Evolutionary conservation across 176 grass and related monocot genomes (phyloP).

Genomic region (Oryza punctata): DNA sequence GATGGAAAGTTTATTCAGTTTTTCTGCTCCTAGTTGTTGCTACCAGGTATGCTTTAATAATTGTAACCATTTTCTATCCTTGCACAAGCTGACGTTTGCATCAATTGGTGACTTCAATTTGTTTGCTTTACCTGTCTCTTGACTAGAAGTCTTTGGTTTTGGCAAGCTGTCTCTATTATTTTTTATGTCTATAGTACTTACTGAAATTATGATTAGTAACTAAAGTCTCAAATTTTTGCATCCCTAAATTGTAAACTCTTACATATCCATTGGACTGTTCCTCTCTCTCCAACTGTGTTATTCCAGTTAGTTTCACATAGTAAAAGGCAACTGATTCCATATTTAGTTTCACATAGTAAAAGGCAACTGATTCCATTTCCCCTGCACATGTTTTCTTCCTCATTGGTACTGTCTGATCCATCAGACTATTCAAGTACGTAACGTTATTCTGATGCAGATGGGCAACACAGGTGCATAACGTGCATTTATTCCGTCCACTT

Average conservation of each 20-base stretch:
- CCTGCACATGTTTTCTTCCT: neutral
- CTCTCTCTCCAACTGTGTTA: neutral
- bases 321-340: too few species aligned
- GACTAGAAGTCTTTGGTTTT: neutral
- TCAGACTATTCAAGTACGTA: neutral
- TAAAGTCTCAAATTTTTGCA: neutral
- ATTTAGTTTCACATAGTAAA: neutral
- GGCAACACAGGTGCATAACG: slow-evolving; percentile 96
- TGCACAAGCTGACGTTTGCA: slow-evolving; percentile 7
- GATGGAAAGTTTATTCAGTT: slow-evolving; percentile 87
- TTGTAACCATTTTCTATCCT: neutral
- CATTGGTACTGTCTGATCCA: neutral
- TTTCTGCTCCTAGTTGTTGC: slow-evolving; percentile 89
- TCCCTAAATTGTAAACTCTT: neutral
- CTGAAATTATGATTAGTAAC: slow-evolving; percentile 12
- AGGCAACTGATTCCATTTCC: neutral
- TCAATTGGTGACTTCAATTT: neutral
- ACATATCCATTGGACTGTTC: neutral
- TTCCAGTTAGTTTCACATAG: neutral
- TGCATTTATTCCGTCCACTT: slow-evolving; percentile 76
- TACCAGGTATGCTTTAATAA: slow-evolving; percentile 60
- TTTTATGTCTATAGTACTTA: neutral
- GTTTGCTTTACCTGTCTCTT: neutral
- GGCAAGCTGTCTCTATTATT: neutral
- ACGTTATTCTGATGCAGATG: slow-evolving; percentile 61